Evolutionary conservation across 2,329 filamentous ascomycete species (phyloP).

Genomic region (Fusarium fracticaudum): DNA sequence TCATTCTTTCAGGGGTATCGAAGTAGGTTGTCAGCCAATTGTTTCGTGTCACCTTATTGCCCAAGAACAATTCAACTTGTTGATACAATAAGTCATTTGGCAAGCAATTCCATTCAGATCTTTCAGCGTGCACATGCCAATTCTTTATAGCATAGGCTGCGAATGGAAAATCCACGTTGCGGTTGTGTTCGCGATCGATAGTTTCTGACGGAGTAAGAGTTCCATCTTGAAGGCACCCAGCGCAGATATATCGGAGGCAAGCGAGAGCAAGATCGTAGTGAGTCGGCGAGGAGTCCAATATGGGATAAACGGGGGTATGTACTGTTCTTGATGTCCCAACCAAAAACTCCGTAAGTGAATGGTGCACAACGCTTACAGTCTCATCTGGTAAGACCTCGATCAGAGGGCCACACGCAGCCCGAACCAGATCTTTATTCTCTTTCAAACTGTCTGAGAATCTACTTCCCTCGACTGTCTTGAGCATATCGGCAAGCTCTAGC

Average conservation of each 20-base stretch:
- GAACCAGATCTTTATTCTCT: constrained; percentile 21
- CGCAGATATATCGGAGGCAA: constrained; percentile 29
- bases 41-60: background rate
- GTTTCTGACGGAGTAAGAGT: background rate
- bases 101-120: background rate
- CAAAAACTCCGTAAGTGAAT: constrained; percentile 36
- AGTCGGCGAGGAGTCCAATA: constrained; percentile 12
- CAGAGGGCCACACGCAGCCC: constrained; percentile 31
- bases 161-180: constrained; percentile 22
- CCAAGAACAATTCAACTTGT: constrained; percentile 9
- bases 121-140: constrained; percentile 17
- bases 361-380: constrained; percentile 33
- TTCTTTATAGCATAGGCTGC: constrained; percentile 14
- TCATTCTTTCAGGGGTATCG: too few relatives aligned
- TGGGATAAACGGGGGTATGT: constrained; percentile 4
- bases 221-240: background rate
- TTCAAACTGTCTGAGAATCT: background rate
- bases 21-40: constrained; percentile 4
- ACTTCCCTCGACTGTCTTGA: background rate
- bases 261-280: constrained; percentile 25
- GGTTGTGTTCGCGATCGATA: background rate
- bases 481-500: constrained; percentile 33
- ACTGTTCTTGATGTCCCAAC: constrained; percentile 9
- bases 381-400: constrained; percentile 33
- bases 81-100: background rate